Base-by-base conservation (phyloP, 208 protist species). In the Sergeia podlipaevii region DNA sequence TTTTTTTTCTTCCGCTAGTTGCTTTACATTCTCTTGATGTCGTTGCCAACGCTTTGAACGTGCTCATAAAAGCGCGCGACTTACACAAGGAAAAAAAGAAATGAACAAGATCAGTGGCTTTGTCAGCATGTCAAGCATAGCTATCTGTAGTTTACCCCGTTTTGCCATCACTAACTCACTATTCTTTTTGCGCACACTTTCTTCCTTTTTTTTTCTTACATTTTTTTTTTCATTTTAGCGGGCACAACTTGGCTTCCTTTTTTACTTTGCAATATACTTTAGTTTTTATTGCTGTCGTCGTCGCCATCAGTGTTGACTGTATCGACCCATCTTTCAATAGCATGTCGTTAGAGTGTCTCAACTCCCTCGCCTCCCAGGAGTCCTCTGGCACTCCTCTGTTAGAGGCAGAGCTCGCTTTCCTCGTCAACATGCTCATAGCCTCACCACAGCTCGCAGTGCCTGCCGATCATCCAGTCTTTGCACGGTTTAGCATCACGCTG, bases 141-240 rank as follows among this genome's bases (percentile, higher is more conserved):
- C n/a, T n/a, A n/a, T n/a, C n/a, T n/a, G n/a, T n/a, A n/a, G n/a
- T n/a, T n/a, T n/a, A n/a, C n/a, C n/a, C n/a, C n/a, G 21, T 21
- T 52, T 32, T 38, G 46, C n/a, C 21, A 7, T 47, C 21, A 5
- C 26, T 20, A 28, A 11, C 2, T 10, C 36, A 0, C 37, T 18
- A 6, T n/a, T 29, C 18, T 39, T 41, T 18, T 4, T 44, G 24
- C 21, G 15, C 15, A 29, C 33, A 13, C 11, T 37, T 15, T 11
- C 37, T 42, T 49, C 43, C 17, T 39, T 54, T 60, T 48, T 49
- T 38, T 39, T 42, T 29, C 39, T 38, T 41, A 51, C 29, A 39
- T 55, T 53, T 8, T 60, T 17, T 60, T 47, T 37, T 36, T 62
- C 29, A 33, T 28, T 27, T 49, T 4, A 49, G 43, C 43, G 23